phyloP scores from a whole-genome alignment of 805 yeast genomes.

The Monosporozyma servazzii region DNA sequence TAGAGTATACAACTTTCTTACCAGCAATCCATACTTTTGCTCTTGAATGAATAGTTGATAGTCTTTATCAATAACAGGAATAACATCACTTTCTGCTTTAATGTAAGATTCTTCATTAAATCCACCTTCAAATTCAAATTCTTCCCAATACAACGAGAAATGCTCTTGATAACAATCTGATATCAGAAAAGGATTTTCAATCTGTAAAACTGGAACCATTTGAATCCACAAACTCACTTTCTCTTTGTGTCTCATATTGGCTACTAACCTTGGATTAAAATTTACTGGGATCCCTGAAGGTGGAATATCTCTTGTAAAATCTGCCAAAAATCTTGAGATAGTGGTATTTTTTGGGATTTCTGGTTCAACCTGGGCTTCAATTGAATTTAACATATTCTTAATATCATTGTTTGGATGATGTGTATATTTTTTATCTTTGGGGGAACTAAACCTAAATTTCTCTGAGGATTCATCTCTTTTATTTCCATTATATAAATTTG shows the following conservation, averaged over 20 bases:
- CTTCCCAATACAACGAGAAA: constrained; percentile 28
- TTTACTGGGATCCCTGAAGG: constrained; percentile 32
- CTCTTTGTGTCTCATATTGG: constrained; percentile 57
- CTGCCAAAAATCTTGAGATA: not conserved
- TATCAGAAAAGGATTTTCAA: constrained; percentile 12
- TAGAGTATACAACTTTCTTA: constrained; percentile 11
- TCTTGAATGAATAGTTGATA: constrained; percentile 14
- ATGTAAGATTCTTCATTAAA: not conserved
- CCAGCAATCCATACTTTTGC: constrained; percentile 16
- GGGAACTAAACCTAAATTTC: not conserved
- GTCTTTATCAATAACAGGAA: not conserved
- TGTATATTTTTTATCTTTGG: not conserved
- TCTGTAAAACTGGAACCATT: constrained; percentile 40
- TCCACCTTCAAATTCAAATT: constrained; percentile 21
- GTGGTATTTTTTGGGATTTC: not conserved
- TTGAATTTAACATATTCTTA: not conserved
- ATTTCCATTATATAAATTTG: not conserved
- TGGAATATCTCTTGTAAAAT: not conserved
- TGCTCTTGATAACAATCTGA: constrained; percentile 19
- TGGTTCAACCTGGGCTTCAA: not conserved
- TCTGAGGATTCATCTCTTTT: not conserved
- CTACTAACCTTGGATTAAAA: constrained; percentile 54
- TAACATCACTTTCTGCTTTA: not conserved
- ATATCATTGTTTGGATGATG: not conserved
- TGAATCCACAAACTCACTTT: constrained; percentile 59